Conservation (phyloP, 2,329 filamentous ascomycete genomes). For the Aspergillus hortae region DNA sequence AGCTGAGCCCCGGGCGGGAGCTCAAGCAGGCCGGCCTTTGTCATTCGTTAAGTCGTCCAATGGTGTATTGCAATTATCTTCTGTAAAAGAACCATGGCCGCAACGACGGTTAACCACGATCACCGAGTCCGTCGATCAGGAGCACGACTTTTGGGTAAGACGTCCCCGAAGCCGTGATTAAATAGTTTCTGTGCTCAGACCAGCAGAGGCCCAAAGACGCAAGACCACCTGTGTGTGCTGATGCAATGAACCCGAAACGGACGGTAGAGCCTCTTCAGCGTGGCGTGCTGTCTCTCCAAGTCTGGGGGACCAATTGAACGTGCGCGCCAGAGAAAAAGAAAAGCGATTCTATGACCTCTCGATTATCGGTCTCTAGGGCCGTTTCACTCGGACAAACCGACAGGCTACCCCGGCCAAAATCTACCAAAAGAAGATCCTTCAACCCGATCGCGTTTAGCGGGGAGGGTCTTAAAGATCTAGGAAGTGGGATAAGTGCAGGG, state of each 20-base stretch:
- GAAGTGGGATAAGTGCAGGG: conserved; percentile 17
- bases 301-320: conserved; percentile 11
- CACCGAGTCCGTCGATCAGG: conserved; percentile 1
- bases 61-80: conserved; percentile 6
- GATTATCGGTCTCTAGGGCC: conserved; percentile 11
- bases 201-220: conserved; percentile 7
- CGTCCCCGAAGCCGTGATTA: background rate
- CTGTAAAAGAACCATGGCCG: conserved; percentile 16
- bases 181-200: conserved; percentile 11
- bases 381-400: conserved; percentile 7
- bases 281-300: conserved; percentile 4
- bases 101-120: conserved; percentile 8
- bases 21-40: conserved; percentile 30
- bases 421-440: conserved; percentile 6
- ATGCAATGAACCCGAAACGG: conserved; percentile 12
- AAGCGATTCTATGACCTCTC: conserved; percentile 7
- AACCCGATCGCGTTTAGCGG: conserved; percentile 22
- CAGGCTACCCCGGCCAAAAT: conserved; percentile 7
- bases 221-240: conserved; percentile 8
- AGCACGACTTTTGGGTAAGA: background rate
- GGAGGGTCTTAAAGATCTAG: conserved; percentile 13
- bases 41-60: conserved; percentile 26
- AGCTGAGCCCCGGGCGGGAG: conserved; percentile 34
- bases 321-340: conserved; percentile 3
- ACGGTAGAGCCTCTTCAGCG: conserved; percentile 6